Conservation (phyloP, 1,284 basidiomycete species). For the Rhodofomes roseus region DNA sequence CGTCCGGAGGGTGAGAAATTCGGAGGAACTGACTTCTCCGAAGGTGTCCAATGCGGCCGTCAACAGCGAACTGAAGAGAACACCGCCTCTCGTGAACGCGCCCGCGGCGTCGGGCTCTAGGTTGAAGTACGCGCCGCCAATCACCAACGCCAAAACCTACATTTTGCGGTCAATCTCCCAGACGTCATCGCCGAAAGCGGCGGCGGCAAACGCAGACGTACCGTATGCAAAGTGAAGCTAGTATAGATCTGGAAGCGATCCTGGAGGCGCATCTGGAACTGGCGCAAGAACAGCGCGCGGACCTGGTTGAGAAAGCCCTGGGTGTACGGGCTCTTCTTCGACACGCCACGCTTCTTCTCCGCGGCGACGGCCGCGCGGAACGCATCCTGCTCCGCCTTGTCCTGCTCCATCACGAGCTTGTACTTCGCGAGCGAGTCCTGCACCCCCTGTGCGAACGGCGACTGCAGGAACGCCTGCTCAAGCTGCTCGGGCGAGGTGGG, state of each 20-base stretch:
- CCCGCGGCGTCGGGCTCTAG: constrained; percentile 73
- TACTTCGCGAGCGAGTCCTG: constrained; percentile 56
- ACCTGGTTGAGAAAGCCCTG: constrained; percentile 78
- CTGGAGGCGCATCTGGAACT: constrained; percentile 78
- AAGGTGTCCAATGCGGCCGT: constrained; percentile 78
- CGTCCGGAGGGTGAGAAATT: not conserved
- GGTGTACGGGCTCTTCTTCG: constrained; percentile 85
- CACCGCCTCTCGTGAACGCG: constrained; percentile 84
- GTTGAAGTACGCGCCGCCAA: constrained; percentile 75
- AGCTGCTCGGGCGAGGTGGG: constrained; percentile 74
- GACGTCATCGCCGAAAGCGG: not conserved
- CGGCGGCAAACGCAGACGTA: constrained; percentile 25
- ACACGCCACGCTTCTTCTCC: constrained; percentile 82
- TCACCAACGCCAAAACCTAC: constrained; percentile 62
- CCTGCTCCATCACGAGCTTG: constrained; percentile 58
- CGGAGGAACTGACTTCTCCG: constrained; percentile 48
- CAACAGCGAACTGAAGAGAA: constrained; percentile 74
- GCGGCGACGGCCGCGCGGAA: constrained; percentile 76
- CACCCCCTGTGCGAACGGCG: constrained; percentile 48
- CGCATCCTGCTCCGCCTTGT: constrained; percentile 65
- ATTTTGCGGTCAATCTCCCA: too few relatives aligned
- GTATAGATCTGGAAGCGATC: constrained; percentile 82
- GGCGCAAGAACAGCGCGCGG: constrained; percentile 65
- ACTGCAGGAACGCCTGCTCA: constrained; percentile 64
- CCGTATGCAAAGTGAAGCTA: constrained; percentile 55